Conservation (phyloP, 2,329 filamentous ascomycete genomes). For the Aureobasidium namibiae region DNA sequence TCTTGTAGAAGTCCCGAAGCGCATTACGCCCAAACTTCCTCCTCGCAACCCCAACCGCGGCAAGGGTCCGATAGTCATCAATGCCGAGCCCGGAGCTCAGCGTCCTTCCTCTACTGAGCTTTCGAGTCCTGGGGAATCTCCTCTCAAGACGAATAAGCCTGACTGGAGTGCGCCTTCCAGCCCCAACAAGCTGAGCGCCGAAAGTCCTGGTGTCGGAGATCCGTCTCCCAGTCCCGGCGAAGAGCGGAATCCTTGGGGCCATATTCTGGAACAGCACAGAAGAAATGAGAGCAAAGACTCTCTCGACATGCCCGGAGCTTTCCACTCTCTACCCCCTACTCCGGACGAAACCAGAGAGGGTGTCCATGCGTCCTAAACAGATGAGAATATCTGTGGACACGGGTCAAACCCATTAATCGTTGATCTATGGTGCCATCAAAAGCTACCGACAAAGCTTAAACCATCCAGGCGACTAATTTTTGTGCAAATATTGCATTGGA, state of each 20-base stretch:
- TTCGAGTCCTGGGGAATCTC: background rate
- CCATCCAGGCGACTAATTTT: background rate
- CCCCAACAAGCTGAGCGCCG: background rate
- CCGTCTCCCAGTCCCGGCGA: constrained; percentile 4
- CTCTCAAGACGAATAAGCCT: constrained; percentile 1
- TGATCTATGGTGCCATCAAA: background rate
- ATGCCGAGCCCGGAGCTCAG: constrained; percentile 17
- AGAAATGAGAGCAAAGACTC: constrained; percentile 17
- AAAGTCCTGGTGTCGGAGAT: background rate
- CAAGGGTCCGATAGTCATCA: constrained; percentile 26
- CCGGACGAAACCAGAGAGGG: constrained; percentile 13
- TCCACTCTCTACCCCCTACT: constrained; percentile 20
- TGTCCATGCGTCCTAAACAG: background rate
- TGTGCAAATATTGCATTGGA: background rate
- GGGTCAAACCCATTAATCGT: background rate
- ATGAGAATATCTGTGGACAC: too few species aligned
- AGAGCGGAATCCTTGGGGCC: constrained; percentile 19
- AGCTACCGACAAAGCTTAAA: background rate
- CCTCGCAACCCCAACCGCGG: constrained; percentile 59
- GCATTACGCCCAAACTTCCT: constrained; percentile 68
- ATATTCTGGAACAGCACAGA: constrained; percentile 17
- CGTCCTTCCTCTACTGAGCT: background rate
- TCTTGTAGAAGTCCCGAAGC: constrained; percentile 77
- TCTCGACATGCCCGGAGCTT: constrained; percentile 25
- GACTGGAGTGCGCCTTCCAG: background rate